Evolutionary conservation across 2,329 filamentous ascomycete genomes (phyloP), one percentile per base, ranked within the genome.

Genomic region (Aspergillus persii): DNA sequence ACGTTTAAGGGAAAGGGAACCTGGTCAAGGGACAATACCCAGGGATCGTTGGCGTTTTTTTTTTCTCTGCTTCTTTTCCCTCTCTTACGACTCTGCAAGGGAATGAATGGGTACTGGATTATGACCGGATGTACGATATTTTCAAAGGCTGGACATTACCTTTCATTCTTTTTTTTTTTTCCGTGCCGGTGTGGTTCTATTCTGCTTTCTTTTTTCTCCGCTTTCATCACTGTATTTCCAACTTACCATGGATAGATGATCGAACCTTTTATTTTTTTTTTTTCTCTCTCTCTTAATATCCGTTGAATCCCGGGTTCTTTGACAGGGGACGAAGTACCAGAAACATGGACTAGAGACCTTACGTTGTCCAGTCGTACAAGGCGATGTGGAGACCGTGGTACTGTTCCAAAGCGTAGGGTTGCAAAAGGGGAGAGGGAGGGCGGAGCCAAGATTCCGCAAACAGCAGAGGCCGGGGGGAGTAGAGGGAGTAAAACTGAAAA

Each of bases 41-140:
- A 53, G 56, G 50, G 56, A 58, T 57, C 49, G 51, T 53, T 49
- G 56, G 56, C 56, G 56, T 58, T 53, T 53, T 5, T 36, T 36
- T 8, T 8, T 36, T 36, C 12, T 36, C 8, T 36, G 11, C 8
- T 4, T 36, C 9, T 36, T 8, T 36, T 36, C 3, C 8, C 15
- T 36, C 33, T 36, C 33, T 4, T 36, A 23, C 18, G 4, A 12
- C 33, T 12, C 15, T 36, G 8, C 9, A 36, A 36, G 33, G 33
- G 9, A 36, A 11, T 4, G 33, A 12, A 8, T 12, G 15, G 18
- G 18, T 23, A 23, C 18, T 36, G 33, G 33, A 36, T 36, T 36
- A 36, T 12, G 33, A 36, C 15, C 31, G 36, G 36, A 5, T 41
- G 36, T 41, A 41, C 15, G 36, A 41, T 41, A 41, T 4, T 12